phyloP scores from a whole-genome alignment of 495 filamentous ascomycete genomes.

The Penicillium malachiteum region DNA sequence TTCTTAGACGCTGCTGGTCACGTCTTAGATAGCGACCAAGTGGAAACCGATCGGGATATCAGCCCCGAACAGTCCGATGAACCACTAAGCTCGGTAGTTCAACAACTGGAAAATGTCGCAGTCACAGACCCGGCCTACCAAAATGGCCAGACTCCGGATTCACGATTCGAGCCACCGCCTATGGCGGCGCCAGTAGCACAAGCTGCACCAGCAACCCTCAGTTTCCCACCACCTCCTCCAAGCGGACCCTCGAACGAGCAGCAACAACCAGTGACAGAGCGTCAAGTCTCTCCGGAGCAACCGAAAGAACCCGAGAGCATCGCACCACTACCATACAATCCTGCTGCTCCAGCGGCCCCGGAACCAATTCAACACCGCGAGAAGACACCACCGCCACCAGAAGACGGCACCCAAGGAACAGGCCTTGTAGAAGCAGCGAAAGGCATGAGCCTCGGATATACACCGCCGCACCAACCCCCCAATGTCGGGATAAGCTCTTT shows the following conservation, averaged over 20 bases:
- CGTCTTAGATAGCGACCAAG: conserved; percentile 59
- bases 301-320: conserved; percentile 48
- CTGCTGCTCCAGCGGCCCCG: conserved; percentile 80
- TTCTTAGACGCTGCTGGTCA: conserved; percentile 67
- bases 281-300: conserved; percentile 32
- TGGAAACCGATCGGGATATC: conserved; percentile 50
- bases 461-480: conserved; percentile 35
- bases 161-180: conserved; percentile 31
- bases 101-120: conserved; percentile 78
- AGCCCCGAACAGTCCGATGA: conserved; percentile 43
- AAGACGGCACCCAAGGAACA: conserved; percentile 67
- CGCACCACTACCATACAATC: conserved; percentile 86
- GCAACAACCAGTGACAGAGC: conserved; percentile 2
- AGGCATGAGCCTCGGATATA: conserved; percentile 53
- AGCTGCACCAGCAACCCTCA: conserved; percentile 15
- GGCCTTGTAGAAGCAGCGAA: conserved; percentile 68
- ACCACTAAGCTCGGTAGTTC: conserved; percentile 74
- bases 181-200: conserved; percentile 28
- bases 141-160: conserved; percentile 52
- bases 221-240: conserved; percentile 46
- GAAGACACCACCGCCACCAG: conserved; percentile 83
- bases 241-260: conserved; percentile 32
- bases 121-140: conserved; percentile 64
- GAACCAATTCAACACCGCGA: conserved; percentile 81
- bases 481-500: conserved; percentile 30